Percentiles rank a stretch among this genome's conserved stretches.
These are phyloP conservation scores for Akanthomyces lecanii DNA, from an alignment of 2,329 filamentous ascomycete genomes.

Conservation along the genomic window DNA sequence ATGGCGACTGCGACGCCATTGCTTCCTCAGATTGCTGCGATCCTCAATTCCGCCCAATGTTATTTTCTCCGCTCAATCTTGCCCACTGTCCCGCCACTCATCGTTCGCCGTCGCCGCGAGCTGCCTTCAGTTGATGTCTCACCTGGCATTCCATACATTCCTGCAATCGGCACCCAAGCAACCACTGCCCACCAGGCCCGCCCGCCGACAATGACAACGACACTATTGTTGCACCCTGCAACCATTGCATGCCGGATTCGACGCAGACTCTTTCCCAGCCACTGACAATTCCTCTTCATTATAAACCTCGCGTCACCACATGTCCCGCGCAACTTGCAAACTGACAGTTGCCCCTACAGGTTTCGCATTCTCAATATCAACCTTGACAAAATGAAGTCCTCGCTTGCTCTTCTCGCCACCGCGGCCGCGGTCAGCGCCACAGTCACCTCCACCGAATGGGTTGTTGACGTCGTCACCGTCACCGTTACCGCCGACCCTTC, in stretches of 20 bases:
- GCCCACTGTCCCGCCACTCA: not conserved
- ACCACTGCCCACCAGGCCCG: not conserved
- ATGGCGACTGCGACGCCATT: not conserved
- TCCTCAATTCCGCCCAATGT: not conserved
- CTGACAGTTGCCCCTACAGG: constrained; percentile 18
- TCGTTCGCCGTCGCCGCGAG: not conserved
- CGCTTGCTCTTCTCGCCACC: constrained; percentile 42
- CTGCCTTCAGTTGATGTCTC: constrained; percentile 6
- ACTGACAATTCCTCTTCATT: not conserved
- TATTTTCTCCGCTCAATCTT: not conserved
- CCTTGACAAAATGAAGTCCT: constrained; percentile 45
- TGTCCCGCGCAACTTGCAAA: constrained; percentile 13
- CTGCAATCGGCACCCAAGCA: constrained; percentile 8
- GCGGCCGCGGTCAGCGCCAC: constrained; percentile 43
- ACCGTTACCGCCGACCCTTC: constrained; percentile 38
- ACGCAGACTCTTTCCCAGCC: constrained; percentile 7
- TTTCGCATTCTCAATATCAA: constrained; percentile 11
- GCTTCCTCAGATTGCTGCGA: not conserved
- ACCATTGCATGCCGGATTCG: constrained; percentile 11
- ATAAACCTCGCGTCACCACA: not conserved
- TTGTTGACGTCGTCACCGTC: constrained; percentile 40
- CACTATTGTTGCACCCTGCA: constrained; percentile 6
- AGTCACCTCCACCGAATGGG: constrained; percentile 36
- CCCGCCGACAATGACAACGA: not conserved
- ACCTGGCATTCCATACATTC: constrained; percentile 16